Percentiles rank a stretch among this genome's conserved stretches.
Evolutionary conservation across 768 basidiomycete genomes (phyloP).

Genomic region (Mycena rosella): DNA sequence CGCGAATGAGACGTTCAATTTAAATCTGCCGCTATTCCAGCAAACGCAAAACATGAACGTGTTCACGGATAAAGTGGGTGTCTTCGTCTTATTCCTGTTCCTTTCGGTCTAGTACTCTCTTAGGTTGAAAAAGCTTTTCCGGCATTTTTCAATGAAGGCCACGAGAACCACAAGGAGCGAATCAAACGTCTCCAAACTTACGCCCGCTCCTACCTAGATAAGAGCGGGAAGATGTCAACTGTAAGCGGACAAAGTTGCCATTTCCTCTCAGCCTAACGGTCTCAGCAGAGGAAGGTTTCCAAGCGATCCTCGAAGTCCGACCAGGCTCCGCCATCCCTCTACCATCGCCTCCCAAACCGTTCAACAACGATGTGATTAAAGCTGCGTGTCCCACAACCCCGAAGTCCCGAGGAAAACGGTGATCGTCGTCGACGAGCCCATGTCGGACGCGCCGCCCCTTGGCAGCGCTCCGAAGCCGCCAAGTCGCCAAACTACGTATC

Average conservation of each 20-base stretch:
- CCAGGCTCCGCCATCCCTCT: not conserved
- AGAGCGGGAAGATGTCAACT: constrained; percentile 20
- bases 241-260: not conserved
- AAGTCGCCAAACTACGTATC: not conserved
- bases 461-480: not conserved
- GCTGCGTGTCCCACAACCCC: constrained; percentile 12
- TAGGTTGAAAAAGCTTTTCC: constrained; percentile 7
- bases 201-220: constrained; percentile 14
- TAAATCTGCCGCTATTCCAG: constrained; percentile 13
- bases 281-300: not conserved
- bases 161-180: constrained; percentile 17
- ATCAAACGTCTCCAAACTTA: not conserved
- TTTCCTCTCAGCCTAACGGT: not conserved
- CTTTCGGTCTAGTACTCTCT: not conserved
- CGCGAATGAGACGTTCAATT: constrained; percentile 11
- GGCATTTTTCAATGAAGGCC: not conserved
- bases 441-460: not conserved
- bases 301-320: not conserved
- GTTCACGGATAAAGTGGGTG: not conserved
- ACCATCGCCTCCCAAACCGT: not conserved
- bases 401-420: not conserved
- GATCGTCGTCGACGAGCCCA: not conserved
- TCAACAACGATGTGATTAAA: not conserved
- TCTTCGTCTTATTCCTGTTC: not conserved
- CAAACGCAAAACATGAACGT: constrained; percentile 4